Evolutionary conservation across 2,329 filamentous ascomycete genomes (phyloP).

Genomic region (Lachnum nothofagi): DNA sequence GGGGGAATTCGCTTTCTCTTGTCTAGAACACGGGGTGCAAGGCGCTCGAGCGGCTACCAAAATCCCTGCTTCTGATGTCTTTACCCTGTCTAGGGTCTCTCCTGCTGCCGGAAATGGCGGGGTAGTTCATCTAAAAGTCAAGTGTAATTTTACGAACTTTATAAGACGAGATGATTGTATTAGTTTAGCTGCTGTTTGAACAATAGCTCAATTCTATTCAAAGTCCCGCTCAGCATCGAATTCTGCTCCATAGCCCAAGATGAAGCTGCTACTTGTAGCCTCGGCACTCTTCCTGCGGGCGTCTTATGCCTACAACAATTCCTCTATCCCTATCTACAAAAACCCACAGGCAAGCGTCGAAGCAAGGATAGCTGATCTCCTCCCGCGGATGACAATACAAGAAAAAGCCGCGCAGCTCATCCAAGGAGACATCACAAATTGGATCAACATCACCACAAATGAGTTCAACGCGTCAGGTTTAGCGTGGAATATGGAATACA

Average conservation of each 20-base stretch:
- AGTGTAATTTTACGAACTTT: not conserved
- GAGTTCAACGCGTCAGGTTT: constrained; percentile 64
- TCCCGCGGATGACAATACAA: constrained; percentile 67
- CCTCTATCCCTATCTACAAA: constrained; percentile 50
- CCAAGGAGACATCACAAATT: constrained; percentile 67
- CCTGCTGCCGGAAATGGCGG: not conserved
- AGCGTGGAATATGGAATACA: constrained; percentile 53
- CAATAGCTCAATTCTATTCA: too few relatives aligned
- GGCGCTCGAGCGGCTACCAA: not conserved
- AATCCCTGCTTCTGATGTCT: not conserved
- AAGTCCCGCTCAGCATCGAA: not conserved
- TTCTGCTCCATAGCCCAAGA: not conserved
- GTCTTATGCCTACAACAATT: not conserved
- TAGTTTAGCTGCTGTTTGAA: not conserved
- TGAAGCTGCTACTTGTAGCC: not conserved
- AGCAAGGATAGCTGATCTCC: constrained; percentile 59
- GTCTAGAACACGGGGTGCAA: not conserved
- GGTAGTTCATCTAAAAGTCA: not conserved
- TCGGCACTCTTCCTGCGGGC: constrained; percentile 4
- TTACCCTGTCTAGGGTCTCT: not conserved
- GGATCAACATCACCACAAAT: constrained; percentile 63
- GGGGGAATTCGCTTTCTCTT: not conserved
- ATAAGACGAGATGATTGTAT: not conserved
- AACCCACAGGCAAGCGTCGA: constrained; percentile 58
- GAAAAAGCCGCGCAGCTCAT: constrained; percentile 68